A percentile compares a stretch with the other conserved stretches of the same genome.
phyloP scores from a whole-genome alignment of 1,284 basidiomycete genomes.

The Sanghuangporus sanghuang region DNA sequence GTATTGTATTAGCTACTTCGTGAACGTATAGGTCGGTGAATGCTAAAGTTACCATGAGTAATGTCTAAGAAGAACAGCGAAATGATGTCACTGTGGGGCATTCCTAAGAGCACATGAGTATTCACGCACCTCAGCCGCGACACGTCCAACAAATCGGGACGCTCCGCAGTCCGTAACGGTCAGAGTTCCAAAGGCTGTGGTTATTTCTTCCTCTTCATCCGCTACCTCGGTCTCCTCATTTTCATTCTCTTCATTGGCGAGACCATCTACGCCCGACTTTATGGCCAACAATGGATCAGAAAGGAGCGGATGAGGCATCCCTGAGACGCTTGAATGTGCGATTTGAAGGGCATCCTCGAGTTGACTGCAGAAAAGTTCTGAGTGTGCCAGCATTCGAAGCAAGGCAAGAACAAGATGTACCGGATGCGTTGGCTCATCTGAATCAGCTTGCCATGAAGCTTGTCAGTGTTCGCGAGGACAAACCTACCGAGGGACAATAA shows the following conservation, averaged over 20 bases:
- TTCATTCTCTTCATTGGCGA: neutral
- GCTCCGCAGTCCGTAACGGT: conserved; percentile 6
- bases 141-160: conserved; percentile 5
- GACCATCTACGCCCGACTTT: conserved; percentile 9
- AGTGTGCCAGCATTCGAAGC: neutral
- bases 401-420: neutral
- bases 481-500: conserved; percentile 2
- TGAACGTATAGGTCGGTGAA: neutral
- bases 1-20: neutral
- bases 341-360: conserved; percentile 17
- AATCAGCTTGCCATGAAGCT: conserved; percentile 12
- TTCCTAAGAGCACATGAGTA: neutral
- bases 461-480: conserved; percentile 17
- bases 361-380: neutral
- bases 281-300: conserved; percentile 7
- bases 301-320: conserved; percentile 13
- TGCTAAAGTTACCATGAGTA: neutral
- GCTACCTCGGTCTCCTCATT: neutral
- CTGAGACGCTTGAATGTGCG: conserved; percentile 8
- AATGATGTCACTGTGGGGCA: neutral
- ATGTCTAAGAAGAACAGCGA: neutral
- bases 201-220: conserved; percentile 7
- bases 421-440: conserved; percentile 18
- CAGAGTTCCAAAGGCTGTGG: conserved; percentile 11
- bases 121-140: neutral